These are phyloP conservation scores for Ophiostoma novo-ulmi DNA, from an alignment of 2,329 filamentous ascomycete genomes.

Conservation along the genomic window DNA sequence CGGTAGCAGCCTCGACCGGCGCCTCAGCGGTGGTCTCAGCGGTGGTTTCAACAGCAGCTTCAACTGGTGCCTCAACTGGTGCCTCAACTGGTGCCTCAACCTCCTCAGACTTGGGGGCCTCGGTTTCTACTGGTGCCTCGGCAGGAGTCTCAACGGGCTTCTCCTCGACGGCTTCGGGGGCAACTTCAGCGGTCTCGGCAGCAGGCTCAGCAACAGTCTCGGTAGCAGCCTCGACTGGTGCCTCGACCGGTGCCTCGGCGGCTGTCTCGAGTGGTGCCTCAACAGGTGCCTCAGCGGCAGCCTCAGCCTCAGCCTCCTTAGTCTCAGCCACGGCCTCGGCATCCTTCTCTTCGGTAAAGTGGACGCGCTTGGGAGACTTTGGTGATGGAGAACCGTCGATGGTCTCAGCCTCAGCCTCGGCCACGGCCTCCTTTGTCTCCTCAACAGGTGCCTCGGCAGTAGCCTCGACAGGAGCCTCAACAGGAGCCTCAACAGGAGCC, in stretches of 20 bases:
- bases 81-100: constrained; percentile 14
- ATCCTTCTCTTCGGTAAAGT: constrained; percentile 10
- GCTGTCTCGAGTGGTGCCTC: not conserved
- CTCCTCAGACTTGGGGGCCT: not conserved
- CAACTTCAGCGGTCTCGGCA: not conserved
- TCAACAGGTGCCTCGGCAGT: constrained; percentile 8
- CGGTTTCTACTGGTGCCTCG: constrained; percentile 12
- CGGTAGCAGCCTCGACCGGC: not conserved
- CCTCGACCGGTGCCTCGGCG: not conserved
- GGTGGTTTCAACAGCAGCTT: not conserved
- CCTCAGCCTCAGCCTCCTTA: constrained; percentile 10
- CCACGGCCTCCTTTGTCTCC: not conserved
- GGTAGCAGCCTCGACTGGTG: not conserved
- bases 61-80: not conserved
- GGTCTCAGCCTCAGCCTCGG: constrained; percentile 9
- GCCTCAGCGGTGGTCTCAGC: not conserved
- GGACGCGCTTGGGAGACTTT: not conserved
- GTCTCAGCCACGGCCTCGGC: not conserved
- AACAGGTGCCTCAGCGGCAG: not conserved
- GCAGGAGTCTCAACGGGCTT: not conserved
- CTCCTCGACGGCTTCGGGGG: not conserved
- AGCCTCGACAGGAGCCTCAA: too few species aligned
- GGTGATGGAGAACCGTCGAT: not conserved
- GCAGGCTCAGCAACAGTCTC: not conserved
- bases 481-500: not conserved